Evolutionary conservation across 305 asterid genomes (phyloP), one percentile per base, ranked within the genome.

Genomic region (Plantago rigida): DNA sequence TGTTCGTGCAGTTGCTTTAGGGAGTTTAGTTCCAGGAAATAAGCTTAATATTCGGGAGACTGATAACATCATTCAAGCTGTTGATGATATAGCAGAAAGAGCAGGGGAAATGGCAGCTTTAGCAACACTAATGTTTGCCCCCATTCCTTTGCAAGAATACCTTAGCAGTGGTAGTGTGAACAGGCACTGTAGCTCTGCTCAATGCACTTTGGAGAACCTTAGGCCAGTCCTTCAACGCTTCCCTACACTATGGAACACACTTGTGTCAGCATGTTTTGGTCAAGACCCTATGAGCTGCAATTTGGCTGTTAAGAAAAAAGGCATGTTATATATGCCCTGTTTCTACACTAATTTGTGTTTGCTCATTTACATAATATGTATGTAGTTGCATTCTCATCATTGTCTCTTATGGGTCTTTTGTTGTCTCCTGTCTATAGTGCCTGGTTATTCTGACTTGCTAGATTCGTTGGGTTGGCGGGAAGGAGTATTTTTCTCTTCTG

Each of bases 81-180:
- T 93, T 75, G 99, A 93, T 75, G 99, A 93, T 78, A 89, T 93
- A 56, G 99, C 99, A 5, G 99, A 89, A 83, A 94, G 94, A 78
- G 94, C 96, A 52, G 96, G 99, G 65, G 99, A 89, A 82, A 82
- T 85, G 84, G 92, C 96, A 17, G 96, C 99, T 74, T 66, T 93
- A 75, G 99, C 97, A 74, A 93, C 99, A 63, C 79, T 89, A 68
- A 87, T 87, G 88, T 89, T 82, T 79, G 89, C 99, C 62, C 95
- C 97, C 65, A 55, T 79, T 64, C 96, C 94, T 57, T 78, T 89
- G 66, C 95, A 87, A 82, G 97, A 87, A 70, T 93, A 97, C 80
- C 82, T 93, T 58, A 89, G 86, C 70, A 89, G 92, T 77, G 97
- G 97, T 49, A 86, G 97, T 69, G 89, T 89, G 70, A 87, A 87